These are phyloP conservation scores for Lentinula detonsa DNA, from an alignment of 768 basidiomycete genomes.

Conservation along the genomic window DNA sequence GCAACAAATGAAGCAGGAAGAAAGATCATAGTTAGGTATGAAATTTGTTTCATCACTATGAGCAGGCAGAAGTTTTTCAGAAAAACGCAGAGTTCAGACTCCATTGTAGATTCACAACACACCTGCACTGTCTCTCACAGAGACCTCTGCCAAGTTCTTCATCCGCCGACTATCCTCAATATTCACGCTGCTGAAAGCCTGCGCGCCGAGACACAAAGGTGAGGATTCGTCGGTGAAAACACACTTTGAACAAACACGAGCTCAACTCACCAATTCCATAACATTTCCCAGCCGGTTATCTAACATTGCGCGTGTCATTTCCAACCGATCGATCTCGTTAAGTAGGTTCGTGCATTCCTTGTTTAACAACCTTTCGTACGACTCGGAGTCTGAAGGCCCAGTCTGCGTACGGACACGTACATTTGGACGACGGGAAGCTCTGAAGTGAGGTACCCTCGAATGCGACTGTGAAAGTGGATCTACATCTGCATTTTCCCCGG, in stretches of 20 bases:
- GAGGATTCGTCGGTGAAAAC: background rate
- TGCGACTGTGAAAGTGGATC: background rate
- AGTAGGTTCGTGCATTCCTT: constrained; percentile 43
- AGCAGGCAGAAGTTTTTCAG: background rate
- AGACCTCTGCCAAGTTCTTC: constrained; percentile 32
- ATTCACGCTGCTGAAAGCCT: constrained; percentile 45
- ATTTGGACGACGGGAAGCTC: background rate
- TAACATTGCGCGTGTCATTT: constrained; percentile 33
- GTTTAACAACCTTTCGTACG: constrained; percentile 20
- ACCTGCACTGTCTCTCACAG: constrained; percentile 38
- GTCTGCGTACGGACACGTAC: background rate
- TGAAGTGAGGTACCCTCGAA: background rate
- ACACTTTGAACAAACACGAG: background rate
- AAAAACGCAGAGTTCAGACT: background rate
- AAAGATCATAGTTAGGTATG: constrained; percentile 58
- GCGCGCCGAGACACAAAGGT: background rate
- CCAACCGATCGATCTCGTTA: constrained; percentile 43
- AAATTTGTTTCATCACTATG: constrained; percentile 45
- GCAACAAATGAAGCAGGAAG: constrained; percentile 48
- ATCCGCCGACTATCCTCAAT: constrained; percentile 40
- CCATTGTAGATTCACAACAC: background rate
- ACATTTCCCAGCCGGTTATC: constrained; percentile 43
- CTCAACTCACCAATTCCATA: constrained; percentile 28
- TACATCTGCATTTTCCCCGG: background rate
- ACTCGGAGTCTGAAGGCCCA: constrained; percentile 4